Base-by-base conservation (phyloP, 805 yeast genomes). In the Candida sanyiensis region DNA sequence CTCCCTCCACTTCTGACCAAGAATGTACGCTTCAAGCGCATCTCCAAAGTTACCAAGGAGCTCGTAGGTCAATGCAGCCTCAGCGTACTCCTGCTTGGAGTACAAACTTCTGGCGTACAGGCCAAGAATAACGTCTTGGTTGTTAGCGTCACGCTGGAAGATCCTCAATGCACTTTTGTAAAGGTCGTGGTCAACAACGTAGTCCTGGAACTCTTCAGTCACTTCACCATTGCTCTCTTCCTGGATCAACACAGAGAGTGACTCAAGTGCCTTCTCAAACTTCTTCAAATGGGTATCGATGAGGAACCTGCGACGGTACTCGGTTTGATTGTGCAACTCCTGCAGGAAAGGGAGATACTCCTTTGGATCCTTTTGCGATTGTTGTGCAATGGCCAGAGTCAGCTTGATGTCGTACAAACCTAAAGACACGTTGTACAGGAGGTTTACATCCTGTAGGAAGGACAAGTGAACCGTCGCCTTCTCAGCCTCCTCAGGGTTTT, bases 321-420 rank as follows among this genome's bases (percentile, higher is more conserved):
- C 80, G 1, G 74, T 64, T 58, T 82, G 84, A 28, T 73, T 75
- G 48, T 85, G 82, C 38, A 93, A 66, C 34, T 78, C 72, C 54
- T 87, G 95, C 48, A 93, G 69, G 60, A 93, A 93, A 37, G 98
- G 96, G 37, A 93, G 65, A 51, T 93, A 93, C 61, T 93, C 99
- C 54, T 89, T 87, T 18, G 99, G 99, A 63, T 93, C 99, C 70
- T 83, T 89, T 61, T 90, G 97, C 0, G 97, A 88, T 54, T 88
- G 93, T 58, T 94, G 97, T 0, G 98, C 98, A 43, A 93, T 80
- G 10, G 73, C 70, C 41, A 93, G 69, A 0, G 97, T 76, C 51
- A 90, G 66, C 40, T 80, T 79, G 29, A 93, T 79, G 56, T 93
- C 83, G 54, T 93, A 93, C 16, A 83, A 64, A 2, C 94, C 83